Evolutionary conservation across 306 rosid species (phyloP).

Genomic region (Medicago truncatula): DNA sequence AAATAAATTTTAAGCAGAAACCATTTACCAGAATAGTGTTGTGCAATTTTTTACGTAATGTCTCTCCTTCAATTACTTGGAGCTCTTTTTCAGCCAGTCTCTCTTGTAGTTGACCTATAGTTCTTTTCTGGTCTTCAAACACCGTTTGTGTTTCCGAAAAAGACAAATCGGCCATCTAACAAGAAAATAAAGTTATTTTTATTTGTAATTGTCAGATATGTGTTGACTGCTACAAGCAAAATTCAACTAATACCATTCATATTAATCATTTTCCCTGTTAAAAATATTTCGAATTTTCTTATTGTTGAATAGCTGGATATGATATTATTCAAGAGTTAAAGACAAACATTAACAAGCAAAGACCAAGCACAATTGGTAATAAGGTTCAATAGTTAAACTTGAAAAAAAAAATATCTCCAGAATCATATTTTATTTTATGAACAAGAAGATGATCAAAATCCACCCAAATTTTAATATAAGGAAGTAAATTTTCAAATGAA

Average conservation of each 20-base stretch:
- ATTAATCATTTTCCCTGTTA: background rate
- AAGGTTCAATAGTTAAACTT: background rate
- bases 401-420: background rate
- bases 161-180: conserved; percentile 71
- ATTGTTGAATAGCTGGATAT: background rate
- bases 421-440: background rate
- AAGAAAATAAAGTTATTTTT: background rate
- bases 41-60: conserved; percentile 77
- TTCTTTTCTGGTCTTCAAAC: conserved; percentile 69
- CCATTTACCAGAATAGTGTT: conserved; percentile 78
- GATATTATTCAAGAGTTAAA: background rate
- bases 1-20: background rate
- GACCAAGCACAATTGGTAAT: background rate
- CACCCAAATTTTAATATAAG: background rate
- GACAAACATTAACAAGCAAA: background rate
- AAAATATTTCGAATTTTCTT: background rate
- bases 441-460: no score
- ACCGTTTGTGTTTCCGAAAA: conserved; percentile 59
- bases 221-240: conserved; percentile 6
- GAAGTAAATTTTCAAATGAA: background rate
- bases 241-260: conserved; percentile 1
- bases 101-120: conserved; percentile 59
- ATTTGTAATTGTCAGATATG: conserved; percentile 19
- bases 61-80: conserved; percentile 80
- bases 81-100: conserved; percentile 71